Conservation (phyloP, 305 asterid genomes). For the Salvia sclarea region DNA sequence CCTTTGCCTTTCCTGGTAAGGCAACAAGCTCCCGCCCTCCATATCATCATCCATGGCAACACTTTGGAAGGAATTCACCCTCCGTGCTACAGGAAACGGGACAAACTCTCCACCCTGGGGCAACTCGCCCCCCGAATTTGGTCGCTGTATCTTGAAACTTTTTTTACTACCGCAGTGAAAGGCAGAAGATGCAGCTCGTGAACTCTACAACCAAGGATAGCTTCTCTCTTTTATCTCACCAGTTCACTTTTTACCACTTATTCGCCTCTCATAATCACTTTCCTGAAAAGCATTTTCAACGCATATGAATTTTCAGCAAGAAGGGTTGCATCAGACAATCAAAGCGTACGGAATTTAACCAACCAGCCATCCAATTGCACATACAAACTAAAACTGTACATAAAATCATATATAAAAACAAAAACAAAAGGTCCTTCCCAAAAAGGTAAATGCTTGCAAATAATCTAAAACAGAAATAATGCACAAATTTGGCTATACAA, state of each 20-base stretch:
- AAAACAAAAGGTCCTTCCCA: background rate
- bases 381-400: constrained; percentile 7
- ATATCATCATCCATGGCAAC: constrained; percentile 85
- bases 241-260: constrained; percentile 18
- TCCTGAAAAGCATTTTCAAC: constrained; percentile 27
- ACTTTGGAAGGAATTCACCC: constrained; percentile 82
- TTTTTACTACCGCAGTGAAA: constrained; percentile 21
- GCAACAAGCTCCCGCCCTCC: constrained; percentile 82
- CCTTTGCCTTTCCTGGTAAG: constrained; percentile 78
- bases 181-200: constrained; percentile 27
- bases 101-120: constrained; percentile 64
- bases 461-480: background rate
- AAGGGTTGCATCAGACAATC: constrained; percentile 8
- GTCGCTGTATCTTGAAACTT: constrained; percentile 66
- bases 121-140: constrained; percentile 87
- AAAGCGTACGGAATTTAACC: background rate
- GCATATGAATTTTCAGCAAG: constrained; percentile 16
- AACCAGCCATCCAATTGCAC: constrained; percentile 12
- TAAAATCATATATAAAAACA: no score
- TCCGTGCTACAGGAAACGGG: constrained; percentile 66
- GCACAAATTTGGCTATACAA: constrained; percentile 2
- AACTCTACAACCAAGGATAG: background rate
- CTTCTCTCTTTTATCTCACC: constrained; percentile 18
- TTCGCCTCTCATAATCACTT: constrained; percentile 8
- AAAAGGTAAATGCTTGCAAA: constrained; percentile 12